Conservation (phyloP, 352 stramenopile genomes). For the Phytophthora constricta region DNA sequence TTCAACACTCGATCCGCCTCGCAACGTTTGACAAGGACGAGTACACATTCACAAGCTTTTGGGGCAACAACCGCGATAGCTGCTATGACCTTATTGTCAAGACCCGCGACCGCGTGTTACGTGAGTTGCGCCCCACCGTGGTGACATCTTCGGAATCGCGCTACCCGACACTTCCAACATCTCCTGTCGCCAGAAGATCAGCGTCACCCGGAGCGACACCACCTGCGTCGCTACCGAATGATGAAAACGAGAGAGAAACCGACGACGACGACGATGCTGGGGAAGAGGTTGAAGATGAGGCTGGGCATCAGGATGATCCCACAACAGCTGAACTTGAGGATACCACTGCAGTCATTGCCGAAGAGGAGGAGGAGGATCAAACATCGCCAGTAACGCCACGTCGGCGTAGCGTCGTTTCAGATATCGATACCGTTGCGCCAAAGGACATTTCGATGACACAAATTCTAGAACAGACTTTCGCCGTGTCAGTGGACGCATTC, state of each 20-base stretch:
- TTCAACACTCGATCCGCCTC: slow-evolving; percentile 80
- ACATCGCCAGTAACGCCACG: slow-evolving; percentile 22
- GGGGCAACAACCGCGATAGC: slow-evolving; percentile 80
- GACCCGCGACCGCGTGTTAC: slow-evolving; percentile 65
- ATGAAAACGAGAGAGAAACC: slow-evolving; percentile 20
- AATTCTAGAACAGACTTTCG: slow-evolving; percentile 66
- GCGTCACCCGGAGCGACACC: slow-evolving; percentile 8
- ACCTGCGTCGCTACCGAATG: slow-evolving; percentile 3
- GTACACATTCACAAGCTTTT: slow-evolving; percentile 90
- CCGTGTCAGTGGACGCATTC: slow-evolving; percentile 71
- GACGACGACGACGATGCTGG: slow-evolving; percentile 1
- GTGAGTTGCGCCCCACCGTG: slow-evolving; percentile 30
- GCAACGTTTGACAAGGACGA: slow-evolving; percentile 69
- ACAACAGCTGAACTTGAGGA: background rate
- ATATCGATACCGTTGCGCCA: slow-evolving; percentile 61
- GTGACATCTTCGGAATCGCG: slow-evolving; percentile 18
- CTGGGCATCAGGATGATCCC: slow-evolving; percentile 5
- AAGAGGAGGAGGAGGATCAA: slow-evolving; percentile 15
- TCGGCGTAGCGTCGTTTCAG: slow-evolving; percentile 59
- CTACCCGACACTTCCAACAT: slow-evolving; percentile 20
- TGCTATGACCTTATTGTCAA: slow-evolving; percentile 80
- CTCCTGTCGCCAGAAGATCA: slow-evolving; percentile 10
- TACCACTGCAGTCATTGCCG: slow-evolving; percentile 1
- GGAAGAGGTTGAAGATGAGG: slow-evolving; percentile 10
- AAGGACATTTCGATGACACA: slow-evolving; percentile 82